Evolutionary conservation across 2,329 filamentous ascomycete species (phyloP), one percentile per base, ranked within the genome.

Genomic region (Coleophoma eucalyptorum): DNA sequence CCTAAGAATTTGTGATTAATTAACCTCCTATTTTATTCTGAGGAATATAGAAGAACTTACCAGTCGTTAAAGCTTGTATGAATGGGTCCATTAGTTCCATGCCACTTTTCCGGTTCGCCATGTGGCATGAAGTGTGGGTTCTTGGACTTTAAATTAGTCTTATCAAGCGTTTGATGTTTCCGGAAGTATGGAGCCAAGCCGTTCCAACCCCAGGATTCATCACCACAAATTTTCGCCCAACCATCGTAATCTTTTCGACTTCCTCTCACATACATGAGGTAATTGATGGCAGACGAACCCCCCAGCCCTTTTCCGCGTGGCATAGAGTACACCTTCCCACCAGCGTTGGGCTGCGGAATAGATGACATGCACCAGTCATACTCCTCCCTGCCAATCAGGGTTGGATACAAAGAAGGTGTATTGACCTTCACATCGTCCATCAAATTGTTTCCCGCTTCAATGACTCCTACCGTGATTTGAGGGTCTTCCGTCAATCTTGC

Each of bases 181-280:
- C 62, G 64, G 50, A 75, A 68, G 49, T 75, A 76, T 2, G 69
- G 72, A 2, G 67, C 59, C n/a, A 77, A 59, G n/a, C 58, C 58
- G 16, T 69, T 57, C 59, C 67, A 72, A n/a, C 63, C 64, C 73
- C 72, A 77, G n/a, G n/a, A n/a, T 11, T 70, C 71, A 2, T 61
- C 52, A 37, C 74, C 74, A 0, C 72, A 72, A n/a, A 75, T 51
- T 1, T 55, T 56, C 31, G 63, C 63, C 72, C 73, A 76, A 1
- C 63, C 59, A 35, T 73, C 60, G 44, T 70, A 69, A 21, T 69
- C 67, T 1, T 57, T 48, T 6, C 57, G 50, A 6, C 55, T 43
- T 2, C 54, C 54, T 6, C 50, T 49, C n/a, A 56, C 53, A 37
- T 57, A 55, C 62, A 67, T 67, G 19, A 66, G 52, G 45, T 62